phyloP scores from a whole-genome alignment of 2,329 filamentous ascomycete genomes.

The Penicillium brevicompactum region DNA sequence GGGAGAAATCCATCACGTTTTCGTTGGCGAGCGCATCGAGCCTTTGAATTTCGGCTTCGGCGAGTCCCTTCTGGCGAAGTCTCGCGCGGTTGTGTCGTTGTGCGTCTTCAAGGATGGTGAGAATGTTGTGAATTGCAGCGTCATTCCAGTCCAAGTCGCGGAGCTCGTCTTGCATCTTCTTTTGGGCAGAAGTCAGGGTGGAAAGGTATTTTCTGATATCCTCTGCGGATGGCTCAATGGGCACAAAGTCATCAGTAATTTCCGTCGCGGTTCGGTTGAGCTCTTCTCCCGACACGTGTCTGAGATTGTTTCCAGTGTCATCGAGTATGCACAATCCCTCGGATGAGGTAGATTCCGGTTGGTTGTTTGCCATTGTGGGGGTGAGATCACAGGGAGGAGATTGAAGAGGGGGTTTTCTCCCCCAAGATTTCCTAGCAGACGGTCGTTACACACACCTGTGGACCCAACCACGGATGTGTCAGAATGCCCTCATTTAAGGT shows the following conservation, averaged over 20 bases:
- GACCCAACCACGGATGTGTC: neutral
- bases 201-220: neutral
- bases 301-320: slow-evolving; percentile 3
- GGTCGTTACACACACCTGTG: neutral
- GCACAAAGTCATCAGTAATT: neutral
- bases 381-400: too few relatives aligned
- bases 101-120: neutral
- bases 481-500: slow-evolving; percentile 3
- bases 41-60: slow-evolving; percentile 4
- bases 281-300: slow-evolving; percentile 1
- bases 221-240: neutral
- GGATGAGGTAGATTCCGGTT: neutral
- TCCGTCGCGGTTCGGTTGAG: neutral
- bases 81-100: slow-evolving; percentile 1
- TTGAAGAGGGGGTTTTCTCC: too few relatives aligned
- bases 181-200: neutral
- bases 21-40: slow-evolving; percentile 2
- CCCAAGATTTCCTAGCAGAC: neutral
- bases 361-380: neutral
- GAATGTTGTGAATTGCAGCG: slow-evolving; percentile 1
- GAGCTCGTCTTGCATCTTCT: slow-evolving; percentile 1
- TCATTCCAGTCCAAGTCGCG: slow-evolving; percentile 1
- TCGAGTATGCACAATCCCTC: slow-evolving; percentile 6
- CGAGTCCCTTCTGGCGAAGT: slow-evolving; percentile 1
- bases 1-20: slow-evolving; percentile 1